Base-by-base conservation (phyloP, 2,329 filamentous ascomycete species). In the Harringtonia aguacate region DNA sequence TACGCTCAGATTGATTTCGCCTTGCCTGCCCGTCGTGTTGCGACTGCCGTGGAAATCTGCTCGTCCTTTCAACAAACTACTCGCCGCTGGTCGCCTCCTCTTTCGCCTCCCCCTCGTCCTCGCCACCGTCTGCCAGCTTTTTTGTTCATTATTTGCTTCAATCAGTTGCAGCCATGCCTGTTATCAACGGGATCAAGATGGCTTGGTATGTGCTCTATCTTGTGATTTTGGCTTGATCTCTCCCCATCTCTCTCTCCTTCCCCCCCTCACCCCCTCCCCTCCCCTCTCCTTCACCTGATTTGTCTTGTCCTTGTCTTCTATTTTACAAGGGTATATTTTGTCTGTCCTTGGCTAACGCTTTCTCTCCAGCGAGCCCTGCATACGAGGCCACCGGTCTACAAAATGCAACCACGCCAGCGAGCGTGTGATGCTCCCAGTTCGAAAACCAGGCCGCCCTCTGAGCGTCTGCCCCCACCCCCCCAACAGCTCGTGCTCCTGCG, bases 311-410 rank as follows among this genome's bases (percentile, higher is more conserved):
- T 14, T n/a, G n/a, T n/a, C n/a, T n/a, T n/a, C n/a, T n/a, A n/a
- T n/a, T n/a, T n/a, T n/a, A n/a, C n/a, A n/a, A n/a, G n/a, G n/a
- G n/a, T n/a, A n/a, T n/a, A n/a, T n/a, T n/a, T n/a, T n/a, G n/a
- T 12, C 28, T 36, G 40, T 8, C 14, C 13, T 34, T 4, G 34
- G 40, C 27, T 45, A 38, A 52, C 30, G 28, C 4, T 4, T 14
- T n/a, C 33, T 17, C 18, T 10, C 12, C 53, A 86, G 81, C 62
- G 77, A 77, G 68, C 81, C 81, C 56, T 86, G 82, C 59, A 86
- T 86, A 53, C 78, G 81, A 55, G 82, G 82, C 45, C 82, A 86
- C 61, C 78, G 82, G 54, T 86, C 82, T 27, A 84, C 81, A 42
- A 84, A 83, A 67, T 86, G 82, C 61, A 79, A 74, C 39, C 82